Percentiles rank a stretch among this genome's conserved stretches.
These are phyloP conservation scores for Kazachstania sp. DNA, from an alignment of 1,139 yeast species.

Conservation along the genomic window DNA sequence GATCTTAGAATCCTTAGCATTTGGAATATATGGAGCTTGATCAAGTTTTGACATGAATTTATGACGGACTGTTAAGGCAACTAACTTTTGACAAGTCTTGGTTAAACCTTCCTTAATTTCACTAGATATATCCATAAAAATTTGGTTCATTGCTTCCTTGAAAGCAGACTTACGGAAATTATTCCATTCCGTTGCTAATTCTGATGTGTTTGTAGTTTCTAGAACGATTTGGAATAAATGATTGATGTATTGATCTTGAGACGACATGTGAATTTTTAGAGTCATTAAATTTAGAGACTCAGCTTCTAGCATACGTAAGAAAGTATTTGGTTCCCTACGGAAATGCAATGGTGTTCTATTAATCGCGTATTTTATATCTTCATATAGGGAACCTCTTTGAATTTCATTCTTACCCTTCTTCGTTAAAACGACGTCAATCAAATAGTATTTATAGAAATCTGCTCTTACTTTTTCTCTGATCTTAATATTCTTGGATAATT, in stretches of 20 bases:
- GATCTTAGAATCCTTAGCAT: constrained; percentile 69
- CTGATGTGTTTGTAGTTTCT: constrained; percentile 78
- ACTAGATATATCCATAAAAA: constrained; percentile 59
- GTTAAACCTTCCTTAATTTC: constrained; percentile 80
- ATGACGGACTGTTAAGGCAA: constrained; percentile 63
- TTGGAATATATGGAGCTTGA: constrained; percentile 89
- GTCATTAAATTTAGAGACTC: constrained; percentile 55
- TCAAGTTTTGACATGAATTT: constrained; percentile 64
- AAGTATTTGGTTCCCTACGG: constrained; percentile 65
- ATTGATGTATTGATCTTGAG: constrained; percentile 38
- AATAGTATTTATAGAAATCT: constrained; percentile 58
- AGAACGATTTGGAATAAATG: constrained; percentile 50
- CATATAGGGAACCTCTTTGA: constrained; percentile 72
- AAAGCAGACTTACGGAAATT: constrained; percentile 61
- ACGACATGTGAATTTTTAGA: constrained; percentile 39
- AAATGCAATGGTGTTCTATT: constrained; percentile 72
- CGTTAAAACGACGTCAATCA: constrained; percentile 67
- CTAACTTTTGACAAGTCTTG: constrained; percentile 63
- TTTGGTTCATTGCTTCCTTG: constrained; percentile 56
- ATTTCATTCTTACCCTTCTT: constrained; percentile 82
- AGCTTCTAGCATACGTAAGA: constrained; percentile 85
- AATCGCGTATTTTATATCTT: constrained; percentile 84
- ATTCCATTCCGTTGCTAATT: constrained; percentile 76
- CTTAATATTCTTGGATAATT: constrained; percentile 72
- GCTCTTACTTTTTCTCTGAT: constrained; percentile 68